Base-by-base conservation (phyloP, 78 protist genomes). In the Capsaspora owczarzaki region DNA sequence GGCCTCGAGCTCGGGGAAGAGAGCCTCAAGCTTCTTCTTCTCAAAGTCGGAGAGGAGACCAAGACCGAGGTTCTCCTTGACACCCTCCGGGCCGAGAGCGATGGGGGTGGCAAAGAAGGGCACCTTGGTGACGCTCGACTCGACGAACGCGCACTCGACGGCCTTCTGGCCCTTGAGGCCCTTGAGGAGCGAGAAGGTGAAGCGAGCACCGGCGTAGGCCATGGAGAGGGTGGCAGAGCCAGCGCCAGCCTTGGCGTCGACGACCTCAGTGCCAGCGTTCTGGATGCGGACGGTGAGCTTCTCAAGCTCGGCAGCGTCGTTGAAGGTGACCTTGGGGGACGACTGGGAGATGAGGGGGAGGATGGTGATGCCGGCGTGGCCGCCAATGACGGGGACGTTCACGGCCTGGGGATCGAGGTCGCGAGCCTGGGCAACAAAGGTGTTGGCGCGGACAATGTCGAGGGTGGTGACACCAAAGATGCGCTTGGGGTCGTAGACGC, bases 201-300 rank as follows among this genome's bases (percentile, higher is more conserved):
- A 91, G 60, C 69, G 80, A 69, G 89, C 90, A 16, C 93, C 92
- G 16, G 96, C 96, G 61, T 72, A 80, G 12, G 95, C 95, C 95
- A 92, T 92, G 87, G 95, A 92, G 74, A 92, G 90, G 44, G 96
- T 92, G 68, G 96, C 96, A 38, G 92, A 87, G 31, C 96, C 96
- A 4, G 82, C 76, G 29, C 89, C 91, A 1, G 84, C 91, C 85
- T 90, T 90, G 81, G 93, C 93, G 81, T 86, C 40, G 43, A 91
- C 94, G 44, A 91, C 94, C 79, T 87, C 94, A n/a, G 87, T 87
- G 27, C 94, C 94, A 19, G 87, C 94, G 71, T 81, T 82, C 87
- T 84, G 85, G 80, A 90, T 90, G 76, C 90, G 80, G 41, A 43
- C 61, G 66, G 90, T 86, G 61, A 90, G 78, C 61, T 53, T 43